A percentile compares a stretch with the other conserved stretches of the same genome.
Conservation (phyloP, 106 monocot genomes). For the Amphibolis antarctica region DNA sequence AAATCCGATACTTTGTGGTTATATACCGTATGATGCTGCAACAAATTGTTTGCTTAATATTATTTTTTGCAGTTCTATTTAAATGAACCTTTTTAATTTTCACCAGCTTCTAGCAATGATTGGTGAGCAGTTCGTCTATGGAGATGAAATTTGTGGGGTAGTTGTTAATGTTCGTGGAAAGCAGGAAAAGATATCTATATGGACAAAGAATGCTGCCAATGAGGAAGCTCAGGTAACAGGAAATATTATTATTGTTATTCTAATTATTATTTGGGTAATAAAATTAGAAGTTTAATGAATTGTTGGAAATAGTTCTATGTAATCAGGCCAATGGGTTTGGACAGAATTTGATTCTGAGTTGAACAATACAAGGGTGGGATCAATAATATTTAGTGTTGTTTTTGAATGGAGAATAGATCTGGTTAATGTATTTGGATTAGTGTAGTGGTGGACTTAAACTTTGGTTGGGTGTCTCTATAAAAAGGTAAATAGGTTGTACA, state of each 20-base stretch:
- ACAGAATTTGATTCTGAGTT: too few species aligned
- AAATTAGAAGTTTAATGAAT: too few species aligned
- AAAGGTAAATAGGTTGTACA: too few species aligned
- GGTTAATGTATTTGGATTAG: too few species aligned
- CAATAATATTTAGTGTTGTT: too few species aligned
- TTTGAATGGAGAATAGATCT: too few species aligned
- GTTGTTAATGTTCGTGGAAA: constrained; percentile 74
- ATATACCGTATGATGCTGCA: constrained; percentile 38
- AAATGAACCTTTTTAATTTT: neutral
- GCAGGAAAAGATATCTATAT: constrained; percentile 70
- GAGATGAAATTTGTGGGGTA: constrained; percentile 91
- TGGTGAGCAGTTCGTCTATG: constrained; percentile 89
- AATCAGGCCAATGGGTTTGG: too few species aligned
- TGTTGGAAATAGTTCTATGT: too few species aligned
- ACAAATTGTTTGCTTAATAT: neutral
- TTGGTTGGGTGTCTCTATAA: too few species aligned
- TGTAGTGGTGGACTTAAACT: too few species aligned
- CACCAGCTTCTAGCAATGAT: constrained; percentile 73
- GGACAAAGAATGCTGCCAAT: constrained; percentile 84
- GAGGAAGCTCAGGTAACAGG: constrained; percentile 83
- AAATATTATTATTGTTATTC: neutral
- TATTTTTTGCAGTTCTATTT: neutral
- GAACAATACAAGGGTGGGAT: too few species aligned
- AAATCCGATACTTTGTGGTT: constrained; percentile 78
- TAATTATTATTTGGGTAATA: neutral